Percentiles rank a stretch among this genome's conserved stretches.
phyloP scores from a whole-genome alignment of 768 basidiomycete genomes.

The Boletus rubescentipes region DNA sequence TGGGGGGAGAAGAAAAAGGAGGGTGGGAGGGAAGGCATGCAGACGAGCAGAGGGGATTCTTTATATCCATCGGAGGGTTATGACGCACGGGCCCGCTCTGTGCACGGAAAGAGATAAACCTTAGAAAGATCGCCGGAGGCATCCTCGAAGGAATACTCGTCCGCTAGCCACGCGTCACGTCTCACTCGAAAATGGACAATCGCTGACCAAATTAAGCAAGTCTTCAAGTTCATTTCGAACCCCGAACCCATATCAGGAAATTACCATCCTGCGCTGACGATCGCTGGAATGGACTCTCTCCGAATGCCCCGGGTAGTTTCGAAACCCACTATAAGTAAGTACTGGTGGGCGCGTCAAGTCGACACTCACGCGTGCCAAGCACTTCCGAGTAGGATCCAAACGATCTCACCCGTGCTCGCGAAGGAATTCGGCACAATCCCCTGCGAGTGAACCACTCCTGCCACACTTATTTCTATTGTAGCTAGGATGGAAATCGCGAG shows the following conservation, averaged over 20 bases:
- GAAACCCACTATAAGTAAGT: too few relatives aligned
- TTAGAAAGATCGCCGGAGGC: constrained; percentile 16
- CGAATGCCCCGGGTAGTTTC: background rate
- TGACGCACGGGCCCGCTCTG: constrained; percentile 31
- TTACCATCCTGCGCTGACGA: constrained; percentile 16
- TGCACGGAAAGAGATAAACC: constrained; percentile 21
- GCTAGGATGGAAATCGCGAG: too few relatives aligned
- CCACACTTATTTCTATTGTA: too few relatives aligned
- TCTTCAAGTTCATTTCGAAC: constrained; percentile 27
- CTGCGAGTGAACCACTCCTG: too few relatives aligned
- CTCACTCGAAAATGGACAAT: constrained; percentile 6
- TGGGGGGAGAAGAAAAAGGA: constrained; percentile 11
- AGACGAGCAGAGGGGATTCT: constrained; percentile 10
- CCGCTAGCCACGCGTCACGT: constrained; percentile 18
- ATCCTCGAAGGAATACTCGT: constrained; percentile 25
- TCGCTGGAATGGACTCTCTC: constrained; percentile 2
- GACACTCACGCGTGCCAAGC: too few relatives aligned
- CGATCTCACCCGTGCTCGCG: too few relatives aligned
- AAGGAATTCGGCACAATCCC: too few relatives aligned
- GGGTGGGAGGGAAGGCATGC: constrained; percentile 10
- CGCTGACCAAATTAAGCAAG: constrained; percentile 25
- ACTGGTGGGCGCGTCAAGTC: too few relatives aligned
- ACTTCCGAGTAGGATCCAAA: too few relatives aligned
- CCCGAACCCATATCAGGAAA: constrained; percentile 17
- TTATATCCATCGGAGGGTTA: constrained; percentile 25